phyloP scores from a whole-genome alignment of 352 stramenopile genomes.

The Globisporangium cederbergense region DNA sequence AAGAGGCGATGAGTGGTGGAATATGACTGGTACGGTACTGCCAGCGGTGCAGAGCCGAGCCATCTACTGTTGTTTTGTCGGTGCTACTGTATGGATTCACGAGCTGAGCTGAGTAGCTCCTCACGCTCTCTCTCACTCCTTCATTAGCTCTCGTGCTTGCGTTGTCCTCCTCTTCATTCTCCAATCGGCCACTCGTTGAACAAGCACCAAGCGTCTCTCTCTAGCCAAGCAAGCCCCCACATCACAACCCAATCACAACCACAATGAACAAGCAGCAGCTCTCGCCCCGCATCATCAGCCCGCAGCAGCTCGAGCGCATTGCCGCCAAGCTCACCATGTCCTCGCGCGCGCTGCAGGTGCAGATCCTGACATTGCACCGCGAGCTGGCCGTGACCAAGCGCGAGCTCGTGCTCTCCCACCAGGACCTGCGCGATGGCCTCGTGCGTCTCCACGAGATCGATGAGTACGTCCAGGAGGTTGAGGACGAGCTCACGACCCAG shows the following conservation, averaged over 20 bases:
- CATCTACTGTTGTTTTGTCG: background rate
- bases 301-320: slow-evolving; percentile 41
- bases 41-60: background rate
- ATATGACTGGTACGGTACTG: no score
- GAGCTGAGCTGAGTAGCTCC: background rate
- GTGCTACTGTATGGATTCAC: background rate
- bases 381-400: slow-evolving; percentile 33
- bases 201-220: background rate
- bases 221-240: background rate
- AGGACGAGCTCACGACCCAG: slow-evolving; percentile 30
- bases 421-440: slow-evolving; percentile 51
- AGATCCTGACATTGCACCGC: slow-evolving; percentile 32
- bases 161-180: slow-evolving; percentile 7
- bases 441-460: slow-evolving; percentile 65
- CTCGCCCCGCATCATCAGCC: background rate
- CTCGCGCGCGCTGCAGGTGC: slow-evolving; percentile 34
- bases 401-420: slow-evolving; percentile 42
- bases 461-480: slow-evolving; percentile 45
- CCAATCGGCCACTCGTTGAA: background rate
- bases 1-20: no score
- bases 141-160: background rate
- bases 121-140: background rate
- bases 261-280: slow-evolving; percentile 10
- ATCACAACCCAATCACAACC: background rate
- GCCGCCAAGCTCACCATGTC: slow-evolving; percentile 48